These are phyloP conservation scores for Marsdenia floribunda DNA, from an alignment of 257 asterid species.

Conservation along the genomic window DNA sequence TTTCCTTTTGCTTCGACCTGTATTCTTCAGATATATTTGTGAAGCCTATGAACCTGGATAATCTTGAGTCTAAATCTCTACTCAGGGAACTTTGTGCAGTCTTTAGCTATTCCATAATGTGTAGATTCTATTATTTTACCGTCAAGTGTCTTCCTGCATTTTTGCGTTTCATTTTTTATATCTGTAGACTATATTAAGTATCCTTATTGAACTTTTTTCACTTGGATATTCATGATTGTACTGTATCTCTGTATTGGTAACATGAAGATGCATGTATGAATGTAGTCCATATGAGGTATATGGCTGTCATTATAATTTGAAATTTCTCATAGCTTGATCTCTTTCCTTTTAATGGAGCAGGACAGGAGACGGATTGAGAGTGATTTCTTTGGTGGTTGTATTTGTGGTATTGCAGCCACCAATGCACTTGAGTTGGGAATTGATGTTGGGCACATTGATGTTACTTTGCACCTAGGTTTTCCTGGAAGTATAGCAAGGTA, in stretches of 20 bases:
- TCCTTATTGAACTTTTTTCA: neutral
- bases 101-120: neutral
- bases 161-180: neutral
- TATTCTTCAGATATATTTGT: neutral
- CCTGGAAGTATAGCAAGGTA: conserved; percentile 98
- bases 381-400: conserved; percentile 63
- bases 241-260: neutral
- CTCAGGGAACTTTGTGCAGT: neutral
- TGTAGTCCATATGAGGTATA: neutral
- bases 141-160: neutral
- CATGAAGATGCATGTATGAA: neutral
- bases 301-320: neutral
- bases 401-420: conserved; percentile 91
- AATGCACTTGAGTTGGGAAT: conserved; percentile 97
- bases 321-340: conserved; percentile 12
- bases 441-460: conserved; percentile 95
- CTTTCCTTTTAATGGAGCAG: conserved; percentile 43
- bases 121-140: neutral
- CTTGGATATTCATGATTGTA: neutral
- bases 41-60: neutral
- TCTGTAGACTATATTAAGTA: neutral
- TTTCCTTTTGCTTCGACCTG: neutral
- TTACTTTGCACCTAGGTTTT: conserved; percentile 91
- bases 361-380: conserved; percentile 87
- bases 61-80: neutral